These are phyloP conservation scores for Trichoderma koningiopsis DNA, from an alignment of 2,329 filamentous ascomycete genomes.

Conservation along the genomic window DNA sequence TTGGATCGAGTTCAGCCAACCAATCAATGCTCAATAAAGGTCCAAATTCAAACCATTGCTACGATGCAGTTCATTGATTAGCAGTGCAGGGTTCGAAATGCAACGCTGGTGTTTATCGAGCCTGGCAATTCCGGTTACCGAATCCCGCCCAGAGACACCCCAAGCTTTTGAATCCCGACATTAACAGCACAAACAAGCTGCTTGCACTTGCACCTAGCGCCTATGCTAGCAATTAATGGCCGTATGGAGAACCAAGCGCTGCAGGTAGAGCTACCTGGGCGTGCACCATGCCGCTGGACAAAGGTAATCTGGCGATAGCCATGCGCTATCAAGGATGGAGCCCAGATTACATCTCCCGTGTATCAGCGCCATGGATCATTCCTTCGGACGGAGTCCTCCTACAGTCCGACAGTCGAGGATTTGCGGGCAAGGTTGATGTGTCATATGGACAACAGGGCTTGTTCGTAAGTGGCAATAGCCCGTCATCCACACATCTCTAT, in stretches of 20 bases:
- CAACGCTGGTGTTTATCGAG: not conserved
- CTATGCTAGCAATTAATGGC: not conserved
- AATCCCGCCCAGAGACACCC: not conserved
- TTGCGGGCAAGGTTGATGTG: not conserved
- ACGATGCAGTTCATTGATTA: not conserved
- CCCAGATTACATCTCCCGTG: not conserved
- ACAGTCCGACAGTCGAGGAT: constrained; percentile 2
- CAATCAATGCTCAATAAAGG: not conserved
- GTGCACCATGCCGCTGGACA: not conserved
- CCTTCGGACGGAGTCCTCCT: constrained; percentile 1
- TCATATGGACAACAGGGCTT: not conserved
- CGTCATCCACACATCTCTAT: constrained; percentile 1
- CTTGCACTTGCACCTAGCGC: not conserved
- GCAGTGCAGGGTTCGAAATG: not conserved
- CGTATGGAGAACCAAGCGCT: not conserved
- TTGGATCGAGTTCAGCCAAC: not conserved
- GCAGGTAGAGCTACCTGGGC: not conserved
- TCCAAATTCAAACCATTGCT: not conserved
- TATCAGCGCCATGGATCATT: not conserved
- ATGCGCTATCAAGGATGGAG: not conserved
- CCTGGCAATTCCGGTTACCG: constrained; percentile 6
- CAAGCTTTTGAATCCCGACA: constrained; percentile 4
- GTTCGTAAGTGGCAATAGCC: constrained; percentile 2
- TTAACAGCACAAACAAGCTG: not conserved
- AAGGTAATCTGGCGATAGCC: constrained; percentile 2